phyloP scores from a whole-genome alignment of 2,329 filamentous ascomycete genomes.

The Xylaria sp. region DNA sequence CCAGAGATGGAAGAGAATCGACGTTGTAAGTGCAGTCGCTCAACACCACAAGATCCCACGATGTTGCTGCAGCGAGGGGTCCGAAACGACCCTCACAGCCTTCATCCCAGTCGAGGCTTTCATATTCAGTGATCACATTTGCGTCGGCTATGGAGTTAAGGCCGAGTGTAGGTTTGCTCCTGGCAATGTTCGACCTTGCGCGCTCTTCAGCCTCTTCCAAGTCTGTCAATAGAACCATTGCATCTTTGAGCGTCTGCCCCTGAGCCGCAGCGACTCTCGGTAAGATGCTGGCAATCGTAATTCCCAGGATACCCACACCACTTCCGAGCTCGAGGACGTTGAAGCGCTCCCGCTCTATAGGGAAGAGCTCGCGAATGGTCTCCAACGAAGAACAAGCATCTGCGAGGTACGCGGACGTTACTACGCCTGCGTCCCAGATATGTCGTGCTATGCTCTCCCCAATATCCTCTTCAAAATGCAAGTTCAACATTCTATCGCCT shows the following conservation, averaged over 20 bases:
- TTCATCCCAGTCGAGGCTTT: slow-evolving; percentile 68
- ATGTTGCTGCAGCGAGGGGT: slow-evolving; percentile 49
- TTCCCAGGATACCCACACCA: slow-evolving; percentile 66
- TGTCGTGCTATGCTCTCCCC: slow-evolving; percentile 70
- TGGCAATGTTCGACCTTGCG: slow-evolving; percentile 59
- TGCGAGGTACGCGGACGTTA: slow-evolving; percentile 54
- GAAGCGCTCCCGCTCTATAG: slow-evolving; percentile 46
- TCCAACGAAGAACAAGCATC: slow-evolving; percentile 37
- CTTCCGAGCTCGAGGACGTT: slow-evolving; percentile 66
- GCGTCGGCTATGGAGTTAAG: neutral
- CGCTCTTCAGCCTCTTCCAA: slow-evolving; percentile 63
- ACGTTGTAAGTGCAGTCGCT: slow-evolving; percentile 72
- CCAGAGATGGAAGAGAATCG: slow-evolving; percentile 64
- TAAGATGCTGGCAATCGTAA: slow-evolving; percentile 57
- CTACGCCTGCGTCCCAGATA: slow-evolving; percentile 67
- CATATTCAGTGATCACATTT: slow-evolving; percentile 55
- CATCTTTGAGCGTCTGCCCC: slow-evolving; percentile 25
- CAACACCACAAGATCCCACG: slow-evolving; percentile 65
- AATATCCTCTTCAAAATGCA: slow-evolving; percentile 65
- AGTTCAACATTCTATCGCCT: slow-evolving; percentile 42
- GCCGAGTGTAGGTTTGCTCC: slow-evolving; percentile 26
- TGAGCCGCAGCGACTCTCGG: slow-evolving; percentile 38
- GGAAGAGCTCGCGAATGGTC: slow-evolving; percentile 32
- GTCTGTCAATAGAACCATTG: slow-evolving; percentile 63
- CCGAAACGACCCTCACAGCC: slow-evolving; percentile 59